Conservation (phyloP, 805 yeast genomes). For the Blastobotrys chiropterorum region DNA sequence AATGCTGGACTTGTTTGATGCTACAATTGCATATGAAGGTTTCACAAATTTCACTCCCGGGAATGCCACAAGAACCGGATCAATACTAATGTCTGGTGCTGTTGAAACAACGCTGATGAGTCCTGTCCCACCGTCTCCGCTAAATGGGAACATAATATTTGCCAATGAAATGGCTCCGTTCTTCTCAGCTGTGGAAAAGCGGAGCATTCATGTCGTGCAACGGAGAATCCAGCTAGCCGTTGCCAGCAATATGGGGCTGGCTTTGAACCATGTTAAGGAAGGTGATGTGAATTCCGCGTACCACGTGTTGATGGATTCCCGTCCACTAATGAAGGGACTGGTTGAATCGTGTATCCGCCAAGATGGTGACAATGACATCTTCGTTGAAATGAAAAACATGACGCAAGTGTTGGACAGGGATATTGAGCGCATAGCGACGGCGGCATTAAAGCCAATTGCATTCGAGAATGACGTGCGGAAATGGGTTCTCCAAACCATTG, state of each 20-base stretch:
- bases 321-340: constrained; percentile 3
- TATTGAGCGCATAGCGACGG: constrained; percentile 8
- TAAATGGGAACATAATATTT: neutral
- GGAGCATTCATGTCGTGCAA: constrained; percentile 4
- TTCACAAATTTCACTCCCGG: neutral
- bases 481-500: constrained; percentile 20
- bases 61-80: neutral
- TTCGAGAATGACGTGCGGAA: constrained; percentile 15
- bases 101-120: neutral
- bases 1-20: neutral
- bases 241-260: constrained; percentile 10
- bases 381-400: neutral
- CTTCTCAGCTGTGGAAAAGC: constrained; percentile 8
- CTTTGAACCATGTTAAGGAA: constrained; percentile 3
- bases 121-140: neutral
- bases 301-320: neutral
- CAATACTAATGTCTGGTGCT: neutral
- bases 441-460: constrained; percentile 4
- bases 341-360: neutral
- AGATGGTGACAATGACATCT: neutral
- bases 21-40: constrained; percentile 4
- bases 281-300: neutral
- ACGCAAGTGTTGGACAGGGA: constrained; percentile 12
- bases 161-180: constrained; percentile 5
- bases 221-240: constrained; percentile 15